Conservation (phyloP, 352 stramenopile species). For the Phytophthora kernoviae region DNA sequence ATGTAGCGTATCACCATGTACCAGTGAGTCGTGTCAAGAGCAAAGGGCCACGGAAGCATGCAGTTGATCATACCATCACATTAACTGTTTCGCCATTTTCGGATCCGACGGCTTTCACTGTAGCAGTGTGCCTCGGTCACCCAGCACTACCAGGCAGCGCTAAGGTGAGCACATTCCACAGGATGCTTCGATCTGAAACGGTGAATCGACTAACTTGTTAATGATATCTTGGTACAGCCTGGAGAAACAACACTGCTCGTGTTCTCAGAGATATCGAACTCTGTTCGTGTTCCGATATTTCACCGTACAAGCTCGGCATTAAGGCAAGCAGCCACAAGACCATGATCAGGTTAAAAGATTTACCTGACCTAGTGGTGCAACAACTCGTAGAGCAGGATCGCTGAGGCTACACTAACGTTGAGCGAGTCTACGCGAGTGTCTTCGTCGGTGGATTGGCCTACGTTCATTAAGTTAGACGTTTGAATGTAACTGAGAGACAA, state of each 20-base stretch:
- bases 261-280: conserved; percentile 47
- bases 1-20: conserved; percentile 42
- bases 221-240: conserved; percentile 10
- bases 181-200: not conserved
- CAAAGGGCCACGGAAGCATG: conserved; percentile 19
- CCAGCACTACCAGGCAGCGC: conserved; percentile 28
- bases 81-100: conserved; percentile 58
- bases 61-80: conserved; percentile 41
- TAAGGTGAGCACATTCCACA: conserved; percentile 23
- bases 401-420: conserved; percentile 80
- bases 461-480: conserved; percentile 4
- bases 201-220: conserved; percentile 13
- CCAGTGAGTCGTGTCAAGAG: conserved; percentile 24
- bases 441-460: conserved; percentile 57
- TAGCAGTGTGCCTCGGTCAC: conserved; percentile 48
- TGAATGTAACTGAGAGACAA: conserved; percentile 5
- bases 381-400: conserved; percentile 80
- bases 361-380: conserved; percentile 55
- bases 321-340: conserved; percentile 15
- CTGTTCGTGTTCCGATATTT: conserved; percentile 40
- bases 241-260: conserved; percentile 10
- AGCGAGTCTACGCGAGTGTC: conserved; percentile 79
- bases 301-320: conserved; percentile 51
- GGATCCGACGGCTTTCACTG: conserved; percentile 48
- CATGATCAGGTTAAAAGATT: conserved; percentile 7